Conservation (phyloP, 1,284 basidiomycete genomes). For the Puccinia triticina region DNA sequence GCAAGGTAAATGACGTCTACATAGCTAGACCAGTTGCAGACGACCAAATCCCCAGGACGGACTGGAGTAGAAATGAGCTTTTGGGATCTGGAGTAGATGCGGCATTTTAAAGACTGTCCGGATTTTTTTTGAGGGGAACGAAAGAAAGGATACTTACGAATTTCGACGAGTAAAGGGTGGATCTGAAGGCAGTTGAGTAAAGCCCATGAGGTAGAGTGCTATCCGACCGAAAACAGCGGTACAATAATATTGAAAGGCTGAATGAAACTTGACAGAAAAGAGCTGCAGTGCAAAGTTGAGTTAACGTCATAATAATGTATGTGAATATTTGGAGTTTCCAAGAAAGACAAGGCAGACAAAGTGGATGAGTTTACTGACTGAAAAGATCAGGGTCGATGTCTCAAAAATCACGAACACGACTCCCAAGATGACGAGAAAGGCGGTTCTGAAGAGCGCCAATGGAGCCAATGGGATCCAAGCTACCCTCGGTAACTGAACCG, state of each 20-base stretch:
- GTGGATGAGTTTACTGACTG: background rate
- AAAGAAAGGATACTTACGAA: background rate
- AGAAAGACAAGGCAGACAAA: background rate
- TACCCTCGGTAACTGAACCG: conserved; percentile 2
- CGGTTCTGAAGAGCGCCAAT: conserved; percentile 33
- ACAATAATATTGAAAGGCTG: conserved; percentile 15
- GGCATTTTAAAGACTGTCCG: background rate
- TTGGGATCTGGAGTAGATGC: conserved; percentile 2
- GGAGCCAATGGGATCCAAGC: conserved; percentile 18
- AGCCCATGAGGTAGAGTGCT: conserved; percentile 40
- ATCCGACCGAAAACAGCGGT: conserved; percentile 25
- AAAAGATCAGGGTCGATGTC: conserved; percentile 12
- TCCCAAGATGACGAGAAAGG: conserved; percentile 21
- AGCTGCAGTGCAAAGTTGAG: background rate
- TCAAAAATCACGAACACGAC: conserved; percentile 12
- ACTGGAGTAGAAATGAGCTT: conserved; percentile 16
- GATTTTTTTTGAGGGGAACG: background rate
- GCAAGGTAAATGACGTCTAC: conserved; percentile 46
- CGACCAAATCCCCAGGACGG: conserved; percentile 37
- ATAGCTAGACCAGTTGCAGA: conserved; percentile 48
- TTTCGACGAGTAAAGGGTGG: conserved; percentile 31
- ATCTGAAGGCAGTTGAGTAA: conserved; percentile 36
- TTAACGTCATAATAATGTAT: too few relatives aligned
- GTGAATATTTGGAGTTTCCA: background rate
- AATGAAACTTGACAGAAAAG: conserved; percentile 19